Conservation (phyloP, 1,139 yeast genomes). For the Debaryomyces udenii region DNA sequence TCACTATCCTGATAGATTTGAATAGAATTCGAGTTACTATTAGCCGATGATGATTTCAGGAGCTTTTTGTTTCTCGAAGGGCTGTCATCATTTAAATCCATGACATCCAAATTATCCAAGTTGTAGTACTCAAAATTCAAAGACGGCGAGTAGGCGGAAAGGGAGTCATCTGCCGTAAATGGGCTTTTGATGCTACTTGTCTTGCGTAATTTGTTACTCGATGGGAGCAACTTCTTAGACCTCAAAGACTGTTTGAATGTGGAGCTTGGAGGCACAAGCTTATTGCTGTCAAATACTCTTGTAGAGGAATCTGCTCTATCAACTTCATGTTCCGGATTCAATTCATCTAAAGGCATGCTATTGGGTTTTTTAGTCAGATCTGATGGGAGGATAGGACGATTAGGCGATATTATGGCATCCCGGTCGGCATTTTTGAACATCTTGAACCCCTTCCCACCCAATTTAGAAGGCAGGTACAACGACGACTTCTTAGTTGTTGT, state of each 20-base stretch:
- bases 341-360: background rate
- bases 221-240: slow-evolving; percentile 16
- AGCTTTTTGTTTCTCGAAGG: slow-evolving; percentile 41
- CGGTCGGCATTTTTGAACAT: slow-evolving; percentile 39
- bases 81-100: slow-evolving; percentile 28
- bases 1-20: slow-evolving; percentile 23
- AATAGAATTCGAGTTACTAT: slow-evolving; percentile 15
- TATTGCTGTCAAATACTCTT: slow-evolving; percentile 19
- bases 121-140: slow-evolving; percentile 32
- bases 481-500: slow-evolving; percentile 10
- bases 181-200: slow-evolving; percentile 22
- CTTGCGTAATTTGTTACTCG: slow-evolving; percentile 18
- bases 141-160: slow-evolving; percentile 17
- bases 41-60: slow-evolving; percentile 23
- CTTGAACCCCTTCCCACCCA: slow-evolving; percentile 35
- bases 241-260: slow-evolving; percentile 1
- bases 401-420: slow-evolving; percentile 39
- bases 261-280: background rate
- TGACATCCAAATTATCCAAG: slow-evolving; percentile 32
- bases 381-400: slow-evolving; percentile 18
- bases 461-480: slow-evolving; percentile 35
- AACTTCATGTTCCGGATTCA: background rate
- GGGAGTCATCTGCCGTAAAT: slow-evolving; percentile 20
- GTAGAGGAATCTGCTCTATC: slow-evolving; percentile 16
- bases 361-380: background rate